A percentile compares a stretch with the other conserved stretches of the same genome.
Conservation (phyloP, 176 grass and related monocot species). For the maize (Zea mays) region DNA sequence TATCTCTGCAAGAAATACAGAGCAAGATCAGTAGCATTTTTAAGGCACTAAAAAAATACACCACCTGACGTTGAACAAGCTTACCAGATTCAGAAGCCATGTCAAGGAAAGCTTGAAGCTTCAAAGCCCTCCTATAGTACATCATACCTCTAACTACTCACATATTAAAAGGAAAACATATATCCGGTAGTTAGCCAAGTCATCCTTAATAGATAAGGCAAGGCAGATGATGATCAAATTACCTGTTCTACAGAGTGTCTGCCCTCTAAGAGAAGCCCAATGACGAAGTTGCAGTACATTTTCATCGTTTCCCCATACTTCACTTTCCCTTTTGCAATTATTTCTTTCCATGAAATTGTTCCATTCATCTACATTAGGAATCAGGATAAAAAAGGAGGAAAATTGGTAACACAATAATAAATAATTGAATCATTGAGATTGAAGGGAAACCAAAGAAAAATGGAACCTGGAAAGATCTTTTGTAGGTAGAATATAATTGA, state of each 20-base stretch:
- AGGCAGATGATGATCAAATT: constrained; percentile 24
- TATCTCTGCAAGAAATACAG: constrained; percentile 59
- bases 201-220: constrained; percentile 22
- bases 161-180: constrained; percentile 24
- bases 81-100: constrained; percentile 93
- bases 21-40: constrained; percentile 16
- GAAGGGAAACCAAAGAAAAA: constrained; percentile 31
- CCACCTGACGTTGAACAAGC: constrained; percentile 23
- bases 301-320: constrained; percentile 95
- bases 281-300: constrained; percentile 88
- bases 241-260: constrained; percentile 97
- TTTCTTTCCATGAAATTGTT: constrained; percentile 96
- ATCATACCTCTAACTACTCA: constrained; percentile 94
- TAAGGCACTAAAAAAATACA: constrained; percentile 19
- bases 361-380: constrained; percentile 85
- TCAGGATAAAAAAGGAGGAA: constrained; percentile 15
- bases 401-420: constrained; percentile 4
- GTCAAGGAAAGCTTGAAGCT: constrained; percentile 97
- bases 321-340: constrained; percentile 79
- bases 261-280: constrained; percentile 88
- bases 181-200: constrained; percentile 18
- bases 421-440: constrained; percentile 2
- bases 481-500: constrained; percentile 99
- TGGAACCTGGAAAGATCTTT: constrained; percentile 93
- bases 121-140: constrained; percentile 91